Conservation (phyloP, 1,139 yeast genomes). For the Pichia sp. region DNA sequence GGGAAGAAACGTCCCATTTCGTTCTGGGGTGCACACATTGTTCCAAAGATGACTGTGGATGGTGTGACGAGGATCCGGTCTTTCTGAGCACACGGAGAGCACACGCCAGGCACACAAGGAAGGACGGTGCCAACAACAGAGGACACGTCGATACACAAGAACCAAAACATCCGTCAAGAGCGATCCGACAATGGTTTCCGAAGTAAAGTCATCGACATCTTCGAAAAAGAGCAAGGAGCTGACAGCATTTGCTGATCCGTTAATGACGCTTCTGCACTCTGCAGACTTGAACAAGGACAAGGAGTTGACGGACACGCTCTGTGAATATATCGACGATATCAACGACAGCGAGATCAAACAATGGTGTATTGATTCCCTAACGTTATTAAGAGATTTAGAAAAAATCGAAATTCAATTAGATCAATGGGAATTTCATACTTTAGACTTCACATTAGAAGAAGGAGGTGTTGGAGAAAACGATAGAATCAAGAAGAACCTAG, state of each 20-base stretch:
- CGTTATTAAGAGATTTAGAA: conserved; percentile 49
- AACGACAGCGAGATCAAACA: conserved; percentile 49
- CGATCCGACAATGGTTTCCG: not conserved
- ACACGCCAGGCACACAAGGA: no score
- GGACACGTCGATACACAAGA: no score
- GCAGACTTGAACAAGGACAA: conserved; percentile 48
- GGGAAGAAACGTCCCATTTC: no score
- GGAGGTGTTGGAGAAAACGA: not conserved
- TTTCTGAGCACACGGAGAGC: no score
- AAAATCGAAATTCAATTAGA: conserved; percentile 46
- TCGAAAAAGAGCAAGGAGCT: conserved; percentile 14
- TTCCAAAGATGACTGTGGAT: no score
- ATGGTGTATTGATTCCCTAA: conserved; percentile 49
- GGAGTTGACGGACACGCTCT: conserved; percentile 41
- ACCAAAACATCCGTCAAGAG: no score
- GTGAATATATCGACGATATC: conserved; percentile 44
- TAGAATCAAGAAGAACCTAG: conserved; percentile 45
- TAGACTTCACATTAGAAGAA: conserved; percentile 39
- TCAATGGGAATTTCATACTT: conserved; percentile 58
- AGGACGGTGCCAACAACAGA: no score
- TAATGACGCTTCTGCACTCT: conserved; percentile 46
- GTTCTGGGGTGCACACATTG: no score
- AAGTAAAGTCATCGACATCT: not conserved
- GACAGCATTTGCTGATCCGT: conserved; percentile 41
- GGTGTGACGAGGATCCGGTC: no score